Evolutionary conservation across 2,329 filamentous ascomycete species (phyloP), one percentile per base, ranked within the genome.

Genomic region (Stromatinia cepivora): DNA sequence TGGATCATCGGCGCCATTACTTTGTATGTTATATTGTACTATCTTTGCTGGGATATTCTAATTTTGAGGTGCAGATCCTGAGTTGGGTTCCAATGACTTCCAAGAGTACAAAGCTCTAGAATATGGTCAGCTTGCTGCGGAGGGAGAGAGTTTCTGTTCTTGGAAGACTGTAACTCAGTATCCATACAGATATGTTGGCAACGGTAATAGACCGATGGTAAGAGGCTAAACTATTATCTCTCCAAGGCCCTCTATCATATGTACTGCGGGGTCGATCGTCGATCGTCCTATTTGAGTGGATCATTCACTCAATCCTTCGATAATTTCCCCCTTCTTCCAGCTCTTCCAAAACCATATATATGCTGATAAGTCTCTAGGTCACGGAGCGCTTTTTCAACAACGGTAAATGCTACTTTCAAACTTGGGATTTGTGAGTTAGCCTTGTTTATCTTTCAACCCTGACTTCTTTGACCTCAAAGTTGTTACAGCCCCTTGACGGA

Each of bases 361-460:
- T 56, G 22, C 62, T 76, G 42, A 76, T 34, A 42, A 9, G 17
- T 20, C 20, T 31, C 4, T 64, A 63, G 65, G 39, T 58, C 1
- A 50, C 68, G 58, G 15, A 69, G 70, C n/a, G 36, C 25, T 0
- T 84, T 86, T 78, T 92, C 74, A 82, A 86, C 46, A 76, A 78
- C 4, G 84, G 80, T 39, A 82, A 92, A 63, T 82, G 91, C 72
- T 86, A 85, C 74, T 79, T 82, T 2, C 84, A 87, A 70, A 76
- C 81, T 15, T 97, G 93, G 93, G 88, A 94, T 72, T 81, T 97
- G 92, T 95, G 83, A 84, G 89, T 69, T 64, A 22, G 7, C 2
- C 59, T 28, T 59, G 15, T 52, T 56, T 46, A 8, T 9, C 28
- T 53, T 36, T 45, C 48, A 17, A 59, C 45, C 64, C 58, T 52